Evolutionary conservation across 495 filamentous ascomycete genomes (phyloP).

Genomic region (Chlorociboria aeruginascens): DNA sequence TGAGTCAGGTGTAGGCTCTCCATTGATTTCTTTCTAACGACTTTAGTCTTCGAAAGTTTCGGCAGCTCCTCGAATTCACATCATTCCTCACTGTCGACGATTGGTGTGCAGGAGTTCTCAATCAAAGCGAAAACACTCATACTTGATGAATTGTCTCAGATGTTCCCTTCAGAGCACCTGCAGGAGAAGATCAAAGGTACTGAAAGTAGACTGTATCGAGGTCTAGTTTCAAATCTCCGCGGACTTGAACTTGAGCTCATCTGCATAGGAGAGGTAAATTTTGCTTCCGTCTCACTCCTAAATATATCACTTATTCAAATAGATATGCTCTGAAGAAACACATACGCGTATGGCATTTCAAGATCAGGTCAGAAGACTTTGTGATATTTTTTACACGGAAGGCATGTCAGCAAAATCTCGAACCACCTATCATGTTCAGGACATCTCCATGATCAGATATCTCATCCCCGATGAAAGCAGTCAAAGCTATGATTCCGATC

Average conservation of each 20-base stretch:
- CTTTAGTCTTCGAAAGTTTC: slow-evolving; percentile 11
- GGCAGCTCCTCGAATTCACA: background rate
- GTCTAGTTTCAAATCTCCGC: slow-evolving; percentile 4
- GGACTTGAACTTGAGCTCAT: slow-evolving; percentile 16
- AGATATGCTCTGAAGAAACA: slow-evolving; percentile 5
- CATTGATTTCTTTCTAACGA: background rate
- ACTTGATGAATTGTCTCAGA: slow-evolving; percentile 13
- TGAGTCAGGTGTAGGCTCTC: background rate
- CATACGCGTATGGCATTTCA: slow-evolving; percentile 5
- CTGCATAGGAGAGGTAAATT: slow-evolving; percentile 15
- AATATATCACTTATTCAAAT: slow-evolving; percentile 2
- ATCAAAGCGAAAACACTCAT: slow-evolving; percentile 2
- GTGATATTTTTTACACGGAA: slow-evolving; percentile 7
- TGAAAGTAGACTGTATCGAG: slow-evolving; percentile 1
- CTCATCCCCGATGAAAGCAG: slow-evolving; percentile 11
- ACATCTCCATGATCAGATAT: slow-evolving; percentile 8
- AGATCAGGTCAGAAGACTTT: slow-evolving; percentile 6
- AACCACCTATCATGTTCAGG: slow-evolving; percentile 5
- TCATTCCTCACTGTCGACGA: background rate
- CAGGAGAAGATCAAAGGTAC: slow-evolving; percentile 8
- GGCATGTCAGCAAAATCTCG: background rate
- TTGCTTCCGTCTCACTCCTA: background rate
- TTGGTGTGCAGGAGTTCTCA: background rate
- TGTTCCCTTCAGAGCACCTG: slow-evolving; percentile 7
- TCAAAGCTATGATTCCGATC: background rate